Evolutionary conservation across 2,329 filamentous ascomycete genomes (phyloP).

Genomic region (Sporothrix protearum): DNA sequence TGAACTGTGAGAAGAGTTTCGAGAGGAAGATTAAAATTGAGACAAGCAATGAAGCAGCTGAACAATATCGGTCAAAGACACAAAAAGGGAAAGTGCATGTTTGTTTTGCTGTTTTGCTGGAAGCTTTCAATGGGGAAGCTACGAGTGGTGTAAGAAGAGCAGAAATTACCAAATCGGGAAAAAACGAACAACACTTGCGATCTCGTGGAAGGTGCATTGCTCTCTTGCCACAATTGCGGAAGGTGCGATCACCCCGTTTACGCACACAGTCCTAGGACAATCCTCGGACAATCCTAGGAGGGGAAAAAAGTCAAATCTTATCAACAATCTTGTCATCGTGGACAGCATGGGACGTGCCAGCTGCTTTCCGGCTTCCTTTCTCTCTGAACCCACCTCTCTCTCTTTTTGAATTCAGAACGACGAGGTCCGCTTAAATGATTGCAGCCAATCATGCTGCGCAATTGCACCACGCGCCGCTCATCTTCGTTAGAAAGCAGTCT

Average conservation of each 20-base stretch:
- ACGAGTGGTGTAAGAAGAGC: neutral
- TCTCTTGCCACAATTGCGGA: neutral
- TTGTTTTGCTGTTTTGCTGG: too few species aligned
- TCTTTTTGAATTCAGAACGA: neutral
- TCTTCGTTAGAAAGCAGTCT: neutral
- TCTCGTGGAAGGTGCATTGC: neutral
- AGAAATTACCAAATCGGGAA: constrained; percentile 6
- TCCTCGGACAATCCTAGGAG: too few species aligned
- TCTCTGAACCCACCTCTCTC: neutral
- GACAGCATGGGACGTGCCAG: too few species aligned
- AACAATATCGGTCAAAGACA: neutral
- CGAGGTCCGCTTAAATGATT: neutral
- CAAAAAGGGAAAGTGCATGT: neutral
- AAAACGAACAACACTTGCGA: neutral
- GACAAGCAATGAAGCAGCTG: neutral
- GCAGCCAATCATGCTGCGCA: constrained; percentile 2
- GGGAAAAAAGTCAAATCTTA: too few species aligned
- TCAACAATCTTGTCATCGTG: too few species aligned
- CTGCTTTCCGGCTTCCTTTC: neutral
- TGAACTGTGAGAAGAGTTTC: too few species aligned
- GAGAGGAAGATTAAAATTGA: neutral
- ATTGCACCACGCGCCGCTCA: constrained; percentile 14
- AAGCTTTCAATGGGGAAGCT: neutral
- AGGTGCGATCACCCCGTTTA: too few species aligned
- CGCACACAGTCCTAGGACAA: too few species aligned